Evolutionary conservation across 768 basidiomycete species (phyloP), one percentile per base, ranked within the genome.

Genomic region (Asterophora lycoperdoides): DNA sequence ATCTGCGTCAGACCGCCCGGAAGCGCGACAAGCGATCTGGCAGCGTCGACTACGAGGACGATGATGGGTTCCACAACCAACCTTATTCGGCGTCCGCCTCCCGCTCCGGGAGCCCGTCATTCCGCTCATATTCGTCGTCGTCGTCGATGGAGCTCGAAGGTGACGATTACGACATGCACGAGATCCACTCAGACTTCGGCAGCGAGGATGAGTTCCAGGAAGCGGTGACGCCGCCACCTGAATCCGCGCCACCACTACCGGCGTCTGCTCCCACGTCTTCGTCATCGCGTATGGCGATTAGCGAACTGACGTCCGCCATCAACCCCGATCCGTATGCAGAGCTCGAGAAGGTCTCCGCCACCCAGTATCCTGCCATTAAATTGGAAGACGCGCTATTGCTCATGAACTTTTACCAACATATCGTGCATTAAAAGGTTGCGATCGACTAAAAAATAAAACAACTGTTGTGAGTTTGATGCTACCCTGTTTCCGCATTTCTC

Each of bases 1-100:
- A 91, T 61, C 74, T 90, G 49, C 79, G 88, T 32, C 88, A 91
- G 68, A 86, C 85, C 14, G 77, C 87, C n/a, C 70, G 87, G 36
- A 89, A 83, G 65, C 80, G 87, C 18, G 76, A 78, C 48, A 81
- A 75, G 67, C 78, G 69, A 54, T 62, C 67, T 18, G 68, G 70
- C 44, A 70, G 75, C 56, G 67, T 70, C 17, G 76, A 70, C 52
- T 72, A 73, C 43, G 70, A 70, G 19, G 74, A 73, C 51, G 72
- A 77, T 41, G 76, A 77, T 54, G 71, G 70, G 51, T 71, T 71
- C 48, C 68, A 72, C 48, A 57, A 63, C 49, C 63, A 65, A 49
- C 54, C 65, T 11, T 68, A 66, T 48, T 77, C 72, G 6, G 64
- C 69, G 23, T 59, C 73, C 32, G 68, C 61, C n/a, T 84, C 83